phyloP scores from a whole-genome alignment of 2,329 filamentous ascomycete species.

The Ophiocordyceps unilateralis region DNA sequence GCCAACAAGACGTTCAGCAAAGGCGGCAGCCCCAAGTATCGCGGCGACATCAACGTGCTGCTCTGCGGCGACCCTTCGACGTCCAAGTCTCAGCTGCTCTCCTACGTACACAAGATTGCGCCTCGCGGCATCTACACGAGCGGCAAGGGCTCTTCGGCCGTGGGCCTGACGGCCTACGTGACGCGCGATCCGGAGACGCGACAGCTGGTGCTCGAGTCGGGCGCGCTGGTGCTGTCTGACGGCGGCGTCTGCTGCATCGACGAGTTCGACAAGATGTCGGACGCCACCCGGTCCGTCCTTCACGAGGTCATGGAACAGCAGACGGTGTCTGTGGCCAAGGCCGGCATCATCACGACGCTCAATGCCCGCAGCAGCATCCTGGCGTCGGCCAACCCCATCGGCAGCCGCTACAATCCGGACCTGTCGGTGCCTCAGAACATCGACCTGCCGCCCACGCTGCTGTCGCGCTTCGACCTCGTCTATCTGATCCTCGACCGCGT shows the following conservation, averaged over 20 bases:
- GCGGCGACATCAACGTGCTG: constrained; percentile 97
- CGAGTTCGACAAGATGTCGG: constrained; percentile 99
- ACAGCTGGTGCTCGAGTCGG: constrained; percentile 96
- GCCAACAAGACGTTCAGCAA: constrained; percentile 67
- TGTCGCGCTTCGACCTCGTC: constrained; percentile 98
- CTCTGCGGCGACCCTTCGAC: constrained; percentile 95
- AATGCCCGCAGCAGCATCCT: constrained; percentile 93
- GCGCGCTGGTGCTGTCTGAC: constrained; percentile 91
- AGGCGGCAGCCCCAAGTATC: constrained; percentile 81
- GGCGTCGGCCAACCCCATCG: constrained; percentile 88
- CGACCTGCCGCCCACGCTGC: constrained; percentile 97
- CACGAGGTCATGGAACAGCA: constrained; percentile 99
- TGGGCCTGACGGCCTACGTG: constrained; percentile 90
- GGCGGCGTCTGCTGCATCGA: constrained; percentile 97
- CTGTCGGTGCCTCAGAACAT: constrained; percentile 85
- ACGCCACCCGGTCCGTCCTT: constrained; percentile 90
- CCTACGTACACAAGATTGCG: constrained; percentile 92
- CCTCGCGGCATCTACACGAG: constrained; percentile 95
- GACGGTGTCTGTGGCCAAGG: constrained; percentile 97
- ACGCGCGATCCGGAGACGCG: constrained; percentile 97
- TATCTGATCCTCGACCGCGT: constrained; percentile 96
- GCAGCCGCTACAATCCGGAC: constrained; percentile 94
- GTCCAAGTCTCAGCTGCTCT: constrained; percentile 94
- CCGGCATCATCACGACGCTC: constrained; percentile 91
- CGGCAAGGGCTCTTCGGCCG: constrained; percentile 91